phyloP scores from a whole-genome alignment of 2,329 filamentous ascomycete genomes.

The Colletotrichum spinosum region DNA sequence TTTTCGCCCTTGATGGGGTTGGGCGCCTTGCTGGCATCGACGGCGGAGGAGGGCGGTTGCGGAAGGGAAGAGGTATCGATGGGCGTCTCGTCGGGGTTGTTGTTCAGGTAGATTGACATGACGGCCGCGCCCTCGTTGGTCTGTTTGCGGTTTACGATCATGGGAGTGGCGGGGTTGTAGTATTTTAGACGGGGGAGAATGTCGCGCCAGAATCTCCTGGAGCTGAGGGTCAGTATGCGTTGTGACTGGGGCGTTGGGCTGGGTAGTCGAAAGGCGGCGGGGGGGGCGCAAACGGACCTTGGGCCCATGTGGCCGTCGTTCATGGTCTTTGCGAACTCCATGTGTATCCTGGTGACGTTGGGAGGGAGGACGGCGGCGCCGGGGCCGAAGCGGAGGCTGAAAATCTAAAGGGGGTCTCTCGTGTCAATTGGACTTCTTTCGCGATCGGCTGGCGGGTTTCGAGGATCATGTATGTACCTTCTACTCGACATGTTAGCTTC shows the following conservation, averaged over 20 bases:
- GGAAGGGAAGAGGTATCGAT: conserved; percentile 46
- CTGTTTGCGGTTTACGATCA: conserved; percentile 80
- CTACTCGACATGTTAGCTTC: conserved; percentile 34
- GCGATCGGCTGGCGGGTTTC: conserved; percentile 1
- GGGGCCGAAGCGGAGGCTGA: conserved; percentile 81
- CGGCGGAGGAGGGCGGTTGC: conserved; percentile 60
- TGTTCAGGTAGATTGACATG: conserved; percentile 74
- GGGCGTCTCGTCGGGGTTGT: conserved; percentile 45
- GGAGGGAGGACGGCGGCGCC: conserved; percentile 85
- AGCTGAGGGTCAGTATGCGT: conserved; percentile 42
- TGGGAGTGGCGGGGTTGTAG: conserved; percentile 88
- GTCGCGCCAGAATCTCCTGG: conserved; percentile 88
- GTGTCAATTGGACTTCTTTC: conserved; percentile 39
- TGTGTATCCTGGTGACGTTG: conserved; percentile 78
- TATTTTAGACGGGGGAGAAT: conserved; percentile 91
- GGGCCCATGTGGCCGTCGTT: conserved; percentile 78
- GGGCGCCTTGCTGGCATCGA: conserved; percentile 61
- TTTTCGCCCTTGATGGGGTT: conserved; percentile 59
- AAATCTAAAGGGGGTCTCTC: conserved; percentile 64
- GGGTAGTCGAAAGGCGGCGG: not conserved
- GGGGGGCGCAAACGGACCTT: conserved; percentile 62
- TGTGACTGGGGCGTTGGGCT: not conserved
- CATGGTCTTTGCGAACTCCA: conserved; percentile 75
- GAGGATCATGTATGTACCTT: conserved; percentile 34
- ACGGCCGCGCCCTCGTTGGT: conserved; percentile 67